A percentile compares a stretch with the other conserved stretches of the same genome.
These are phyloP conservation scores for Calonectria pauciramosa DNA, from an alignment of 2,329 filamentous ascomycete species.

Conservation along the genomic window DNA sequence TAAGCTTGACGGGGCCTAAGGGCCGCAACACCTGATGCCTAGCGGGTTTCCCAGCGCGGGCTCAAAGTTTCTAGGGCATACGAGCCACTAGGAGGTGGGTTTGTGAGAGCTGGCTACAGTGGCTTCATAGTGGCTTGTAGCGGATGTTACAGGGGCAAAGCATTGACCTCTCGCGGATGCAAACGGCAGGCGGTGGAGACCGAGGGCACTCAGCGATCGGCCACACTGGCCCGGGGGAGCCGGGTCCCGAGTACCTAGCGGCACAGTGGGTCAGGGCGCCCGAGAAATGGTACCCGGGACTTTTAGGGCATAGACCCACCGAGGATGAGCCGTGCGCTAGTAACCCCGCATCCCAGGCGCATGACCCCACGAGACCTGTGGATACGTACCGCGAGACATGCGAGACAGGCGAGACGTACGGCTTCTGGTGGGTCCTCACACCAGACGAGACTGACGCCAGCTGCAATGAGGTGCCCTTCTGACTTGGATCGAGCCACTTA, in stretches of 20 bases:
- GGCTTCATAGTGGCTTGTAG: constrained; percentile 21
- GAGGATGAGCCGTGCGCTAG: constrained; percentile 33
- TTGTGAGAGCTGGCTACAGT: constrained; percentile 7
- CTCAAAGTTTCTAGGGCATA: neutral
- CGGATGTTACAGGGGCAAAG: constrained; percentile 13
- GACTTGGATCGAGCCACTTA: constrained; percentile 38
- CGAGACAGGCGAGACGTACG: constrained; percentile 34
- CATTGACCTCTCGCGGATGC: neutral
- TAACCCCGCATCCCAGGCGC: constrained; percentile 38
- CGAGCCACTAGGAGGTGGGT: neutral
- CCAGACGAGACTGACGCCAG: constrained; percentile 36
- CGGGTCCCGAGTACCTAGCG: constrained; percentile 32
- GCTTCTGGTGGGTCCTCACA: constrained; percentile 37
- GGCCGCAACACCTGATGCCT: constrained; percentile 25
- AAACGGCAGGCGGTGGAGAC: constrained; percentile 22
- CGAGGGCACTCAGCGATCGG: constrained; percentile 27
- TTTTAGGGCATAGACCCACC: constrained; percentile 26
- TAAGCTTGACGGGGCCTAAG: constrained; percentile 30
- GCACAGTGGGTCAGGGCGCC: constrained; percentile 10
- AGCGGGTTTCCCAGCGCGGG: constrained; percentile 17
- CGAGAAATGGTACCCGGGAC: constrained; percentile 30
- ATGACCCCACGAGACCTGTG: constrained; percentile 37
- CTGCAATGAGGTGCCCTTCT: constrained; percentile 34
- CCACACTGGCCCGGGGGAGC: constrained; percentile 23
- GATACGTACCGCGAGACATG: constrained; percentile 29